Evolutionary conservation across 768 basidiomycete genomes (phyloP).

Genomic region (Trametes maxima): DNA sequence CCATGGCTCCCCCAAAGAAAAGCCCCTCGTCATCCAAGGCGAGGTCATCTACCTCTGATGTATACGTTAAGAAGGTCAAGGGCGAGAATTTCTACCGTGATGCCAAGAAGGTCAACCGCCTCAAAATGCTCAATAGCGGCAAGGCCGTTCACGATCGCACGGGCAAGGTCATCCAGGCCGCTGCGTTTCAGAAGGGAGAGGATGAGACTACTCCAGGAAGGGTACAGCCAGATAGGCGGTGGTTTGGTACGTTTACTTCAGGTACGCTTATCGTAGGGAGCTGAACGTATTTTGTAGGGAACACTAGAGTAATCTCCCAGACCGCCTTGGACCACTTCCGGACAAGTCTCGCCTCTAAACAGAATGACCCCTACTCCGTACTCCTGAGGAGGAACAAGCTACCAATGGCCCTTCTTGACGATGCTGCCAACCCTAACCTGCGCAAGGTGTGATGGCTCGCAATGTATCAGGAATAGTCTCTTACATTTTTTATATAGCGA

Average conservation of each 20-base stretch:
- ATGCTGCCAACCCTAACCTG: slow-evolving; percentile 76
- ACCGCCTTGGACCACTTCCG: slow-evolving; percentile 95
- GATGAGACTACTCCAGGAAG: slow-evolving; percentile 87
- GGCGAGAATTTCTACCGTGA: slow-evolving; percentile 99
- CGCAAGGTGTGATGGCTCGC: slow-evolving; percentile 61
- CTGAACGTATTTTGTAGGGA: slow-evolving; percentile 54
- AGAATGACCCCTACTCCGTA: slow-evolving; percentile 95
- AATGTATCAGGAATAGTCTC: not conserved
- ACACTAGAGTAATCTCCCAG: slow-evolving; percentile 98
- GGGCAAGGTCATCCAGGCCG: slow-evolving; percentile 91
- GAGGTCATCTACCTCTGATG: slow-evolving; percentile 40
- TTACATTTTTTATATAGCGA: slow-evolving; percentile 50
- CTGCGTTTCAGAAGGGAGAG: slow-evolving; percentile 96
- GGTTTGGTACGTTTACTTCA: slow-evolving; percentile 78
- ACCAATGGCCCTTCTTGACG: slow-evolving; percentile 94
- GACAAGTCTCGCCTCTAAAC: slow-evolving; percentile 79
- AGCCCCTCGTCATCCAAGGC: slow-evolving; percentile 25
- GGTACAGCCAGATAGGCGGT: slow-evolving; percentile 92
- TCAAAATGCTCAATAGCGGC: slow-evolving; percentile 93
- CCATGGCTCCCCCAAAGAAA: slow-evolving; percentile 40
- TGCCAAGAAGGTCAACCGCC: slow-evolving; percentile 81
- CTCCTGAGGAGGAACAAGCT: slow-evolving; percentile 92
- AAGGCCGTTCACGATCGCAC: slow-evolving; percentile 89
- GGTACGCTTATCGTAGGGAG: not conserved
- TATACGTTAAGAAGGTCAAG: slow-evolving; percentile 70